A percentile compares a stretch with the other conserved stretches of the same genome.
These are phyloP conservation scores for carrot (Daucus carota) DNA, from an alignment of 129 eudicot genomes.

Conservation along the genomic window DH1_v3.0 NC_030386.2:31993001-31993500, in stretches of 20 bases:
- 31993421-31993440: slow-evolving; percentile 23
- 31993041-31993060: background rate
- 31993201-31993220: slow-evolving; percentile 25
- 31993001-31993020: background rate
- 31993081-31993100: background rate
- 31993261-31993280: slow-evolving; percentile 36
- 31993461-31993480: background rate
- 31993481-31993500: background rate
- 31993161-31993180: slow-evolving; percentile 61
- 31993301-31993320: slow-evolving; percentile 70
- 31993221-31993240: slow-evolving; percentile 62
- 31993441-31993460: slow-evolving; percentile 5
- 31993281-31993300: slow-evolving; percentile 37
- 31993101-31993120: slow-evolving; percentile 8
- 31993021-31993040: background rate
- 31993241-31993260: slow-evolving; percentile 29
- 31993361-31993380: background rate
- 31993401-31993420: slow-evolving; percentile 40
- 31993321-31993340: slow-evolving; percentile 65
- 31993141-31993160: slow-evolving; percentile 62
- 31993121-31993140: slow-evolving; percentile 70
- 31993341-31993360: slow-evolving; percentile 60
- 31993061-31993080: background rate
- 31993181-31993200: slow-evolving; percentile 26
- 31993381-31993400: background rate